A percentile compares a stretch with the other conserved stretches of the same genome.
These are phyloP conservation scores for Stephania yunnanensis DNA, from an alignment of 164 flowering plant genomes.

Conservation along the genomic window DNA sequence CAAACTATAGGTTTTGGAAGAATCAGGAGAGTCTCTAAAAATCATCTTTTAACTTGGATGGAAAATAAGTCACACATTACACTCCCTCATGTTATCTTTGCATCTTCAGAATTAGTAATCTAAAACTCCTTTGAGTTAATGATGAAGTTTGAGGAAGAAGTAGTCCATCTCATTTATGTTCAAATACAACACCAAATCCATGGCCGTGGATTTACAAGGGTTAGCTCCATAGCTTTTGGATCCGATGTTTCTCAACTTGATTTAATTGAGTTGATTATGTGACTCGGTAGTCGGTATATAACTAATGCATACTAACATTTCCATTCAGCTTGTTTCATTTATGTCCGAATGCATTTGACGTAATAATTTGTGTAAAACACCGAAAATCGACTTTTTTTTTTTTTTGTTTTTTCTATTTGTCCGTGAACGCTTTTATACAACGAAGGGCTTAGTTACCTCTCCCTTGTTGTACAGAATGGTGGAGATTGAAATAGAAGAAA, in stretches of 20 bases:
- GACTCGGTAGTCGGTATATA: neutral
- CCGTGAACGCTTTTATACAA: neutral
- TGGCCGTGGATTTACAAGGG: neutral
- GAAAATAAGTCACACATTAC: neutral
- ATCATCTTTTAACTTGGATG: neutral
- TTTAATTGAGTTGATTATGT: no score
- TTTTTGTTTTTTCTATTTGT: neutral
- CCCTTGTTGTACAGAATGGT: slow-evolving; percentile 3
- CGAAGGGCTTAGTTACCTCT: neutral
- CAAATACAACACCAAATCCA: neutral
- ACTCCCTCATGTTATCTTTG: neutral
- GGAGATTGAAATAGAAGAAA: neutral
- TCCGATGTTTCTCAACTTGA: neutral
- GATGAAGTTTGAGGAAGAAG: neutral
- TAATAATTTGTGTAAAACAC: neutral
- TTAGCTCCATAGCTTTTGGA: neutral
- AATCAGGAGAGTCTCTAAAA: neutral
- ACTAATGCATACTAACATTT: no score
- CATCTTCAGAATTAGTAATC: neutral
- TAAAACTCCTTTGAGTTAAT: neutral
- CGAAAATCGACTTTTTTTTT: neutral
- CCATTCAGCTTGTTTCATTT: neutral
- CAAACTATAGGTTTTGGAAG: neutral
- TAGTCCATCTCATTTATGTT: neutral
- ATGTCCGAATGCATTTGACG: neutral